Evolutionary conservation across 345 rosid species (phyloP), one percentile per base, ranked within the genome.

Genomic region (Hypericum perforatum): DNA sequence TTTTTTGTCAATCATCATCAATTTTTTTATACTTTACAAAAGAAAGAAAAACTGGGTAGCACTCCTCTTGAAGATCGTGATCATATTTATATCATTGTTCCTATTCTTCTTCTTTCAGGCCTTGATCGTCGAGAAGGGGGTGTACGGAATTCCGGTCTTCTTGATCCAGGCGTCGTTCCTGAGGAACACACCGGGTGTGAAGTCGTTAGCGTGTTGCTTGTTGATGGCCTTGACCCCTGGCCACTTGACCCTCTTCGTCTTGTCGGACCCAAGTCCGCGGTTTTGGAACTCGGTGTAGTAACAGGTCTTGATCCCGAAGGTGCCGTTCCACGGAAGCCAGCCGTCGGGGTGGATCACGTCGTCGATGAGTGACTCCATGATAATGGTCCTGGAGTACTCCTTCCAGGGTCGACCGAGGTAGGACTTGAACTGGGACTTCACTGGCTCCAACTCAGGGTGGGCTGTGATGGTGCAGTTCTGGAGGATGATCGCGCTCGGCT

Each of bases 401-500:
- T 81, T 80, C 84, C 82, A 73, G 6, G 95, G 98, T 9, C 96
- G 74, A 16, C 89, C 96, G 0, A 87, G 81, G 65, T 70, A 90
- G 0, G 86, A 44, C 53, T 64, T 76, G 65, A 62, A 47, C 53
- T 6, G 49, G 6, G 43, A 15, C 74, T 61, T 71, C 45, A 70
- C 59, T 0, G 82, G 56, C 37, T 22, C 16, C 50, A 71, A 55
- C 37, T 73, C 75, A 0, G 69, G 68, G 41, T 70, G 83, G 0
- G 76, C 89, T 0, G 56, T 59, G 58, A 90, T 66, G 8, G 82
- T 71, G 68, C 95, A 73, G 63, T 81, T 84, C 49, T 90, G 97
- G 72, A 90, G 66, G 66, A 90, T 61, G 7, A 77, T 64, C 5
- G 76, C 95, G 0, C 91, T 72, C 0, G 77, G 59, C 53, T 74